phyloP scores from a whole-genome alignment of 2,329 filamentous ascomycete genomes.

The Aspergillus sp. region DNA sequence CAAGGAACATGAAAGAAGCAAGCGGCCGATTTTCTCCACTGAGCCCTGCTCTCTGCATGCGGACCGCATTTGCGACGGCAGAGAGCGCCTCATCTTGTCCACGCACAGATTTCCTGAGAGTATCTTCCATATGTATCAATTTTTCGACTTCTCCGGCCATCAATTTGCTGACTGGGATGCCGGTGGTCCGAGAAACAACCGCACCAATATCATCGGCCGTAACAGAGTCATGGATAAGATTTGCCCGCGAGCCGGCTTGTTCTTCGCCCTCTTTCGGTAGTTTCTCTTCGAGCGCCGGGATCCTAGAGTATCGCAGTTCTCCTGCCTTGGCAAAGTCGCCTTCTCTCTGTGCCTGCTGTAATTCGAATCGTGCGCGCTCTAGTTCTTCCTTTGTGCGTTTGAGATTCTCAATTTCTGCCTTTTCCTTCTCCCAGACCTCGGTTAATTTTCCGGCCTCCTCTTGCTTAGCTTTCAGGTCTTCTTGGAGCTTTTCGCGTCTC shows the following conservation, averaged over 20 bases:
- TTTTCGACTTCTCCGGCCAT: slow-evolving; percentile 94
- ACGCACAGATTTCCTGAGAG: slow-evolving; percentile 75
- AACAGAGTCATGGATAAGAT: slow-evolving; percentile 87
- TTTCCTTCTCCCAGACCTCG: slow-evolving; percentile 86
- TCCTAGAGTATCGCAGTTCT: slow-evolving; percentile 83
- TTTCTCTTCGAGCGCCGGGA: slow-evolving; percentile 76
- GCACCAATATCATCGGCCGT: slow-evolving; percentile 90
- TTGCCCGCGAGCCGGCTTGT: slow-evolving; percentile 49
- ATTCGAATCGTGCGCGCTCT: slow-evolving; percentile 78
- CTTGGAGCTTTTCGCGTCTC: slow-evolving; percentile 80
- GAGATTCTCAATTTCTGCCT: slow-evolving; percentile 78
- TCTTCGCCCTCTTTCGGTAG: slow-evolving; percentile 71
- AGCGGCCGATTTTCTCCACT: slow-evolving; percentile 88
- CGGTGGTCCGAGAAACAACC: slow-evolving; percentile 87
- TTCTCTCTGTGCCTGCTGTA: slow-evolving; percentile 82
- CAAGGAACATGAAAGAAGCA: slow-evolving; percentile 96
- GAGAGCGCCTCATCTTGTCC: slow-evolving; percentile 93
- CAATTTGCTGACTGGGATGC: slow-evolving; percentile 88
- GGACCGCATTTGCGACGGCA: slow-evolving; percentile 87
- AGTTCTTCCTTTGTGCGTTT: slow-evolving; percentile 88
- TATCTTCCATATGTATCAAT: slow-evolving; percentile 93
- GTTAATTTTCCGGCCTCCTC: slow-evolving; percentile 73
- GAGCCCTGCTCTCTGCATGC: slow-evolving; percentile 88
- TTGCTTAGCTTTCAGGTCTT: slow-evolving; percentile 72
- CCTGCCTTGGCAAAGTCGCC: slow-evolving; percentile 90